A percentile compares a stretch with the other conserved stretches of the same genome.
Evolutionary conservation across 2,329 filamentous ascomycete genomes (phyloP).

Genomic region (Cercospora nicotianae): DNA sequence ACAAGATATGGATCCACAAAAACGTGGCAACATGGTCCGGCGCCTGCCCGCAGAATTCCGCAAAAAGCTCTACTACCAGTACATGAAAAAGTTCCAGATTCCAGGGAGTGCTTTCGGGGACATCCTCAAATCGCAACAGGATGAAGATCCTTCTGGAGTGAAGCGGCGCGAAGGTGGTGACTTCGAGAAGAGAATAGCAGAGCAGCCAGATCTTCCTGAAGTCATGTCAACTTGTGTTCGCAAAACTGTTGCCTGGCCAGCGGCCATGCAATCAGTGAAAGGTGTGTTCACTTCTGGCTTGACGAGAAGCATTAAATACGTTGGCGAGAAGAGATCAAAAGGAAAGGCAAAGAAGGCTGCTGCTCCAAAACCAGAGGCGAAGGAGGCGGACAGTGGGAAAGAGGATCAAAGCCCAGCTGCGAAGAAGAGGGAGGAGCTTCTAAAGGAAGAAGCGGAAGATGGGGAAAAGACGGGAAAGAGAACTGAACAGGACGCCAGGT

Average conservation of each 20-base stretch:
- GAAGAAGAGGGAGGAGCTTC: slow-evolving; percentile 4
- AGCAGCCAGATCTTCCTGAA: slow-evolving; percentile 66
- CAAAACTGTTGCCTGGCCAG: slow-evolving; percentile 89
- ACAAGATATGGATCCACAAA: slow-evolving; percentile 91
- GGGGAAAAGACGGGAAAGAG: slow-evolving; percentile 6
- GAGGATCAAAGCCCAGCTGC: slow-evolving; percentile 2
- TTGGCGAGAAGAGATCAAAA: slow-evolving; percentile 70
- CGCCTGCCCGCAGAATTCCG: slow-evolving; percentile 85
- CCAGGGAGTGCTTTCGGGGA: slow-evolving; percentile 78
- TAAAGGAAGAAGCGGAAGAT: slow-evolving; percentile 7
- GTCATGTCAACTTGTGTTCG: slow-evolving; percentile 76
- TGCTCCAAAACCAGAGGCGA: not conserved
- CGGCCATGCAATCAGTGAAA: slow-evolving; percentile 83
- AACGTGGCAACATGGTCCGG: slow-evolving; percentile 93
- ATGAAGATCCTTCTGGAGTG: slow-evolving; percentile 66
- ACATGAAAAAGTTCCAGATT: slow-evolving; percentile 86
- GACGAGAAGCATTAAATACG: slow-evolving; percentile 68
- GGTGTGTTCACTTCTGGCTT: slow-evolving; percentile 76
- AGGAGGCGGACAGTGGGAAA: slow-evolving; percentile 1
- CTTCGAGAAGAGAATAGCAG: slow-evolving; percentile 85
- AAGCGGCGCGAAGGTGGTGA: slow-evolving; percentile 73
- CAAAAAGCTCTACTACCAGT: slow-evolving; percentile 88
- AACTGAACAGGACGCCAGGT: not conserved
- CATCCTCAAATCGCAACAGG: slow-evolving; percentile 75
- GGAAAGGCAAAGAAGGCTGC: slow-evolving; percentile 36